Base-by-base conservation (phyloP, 257 asterid genomes). In the Gentiana macrophylla region DNA sequence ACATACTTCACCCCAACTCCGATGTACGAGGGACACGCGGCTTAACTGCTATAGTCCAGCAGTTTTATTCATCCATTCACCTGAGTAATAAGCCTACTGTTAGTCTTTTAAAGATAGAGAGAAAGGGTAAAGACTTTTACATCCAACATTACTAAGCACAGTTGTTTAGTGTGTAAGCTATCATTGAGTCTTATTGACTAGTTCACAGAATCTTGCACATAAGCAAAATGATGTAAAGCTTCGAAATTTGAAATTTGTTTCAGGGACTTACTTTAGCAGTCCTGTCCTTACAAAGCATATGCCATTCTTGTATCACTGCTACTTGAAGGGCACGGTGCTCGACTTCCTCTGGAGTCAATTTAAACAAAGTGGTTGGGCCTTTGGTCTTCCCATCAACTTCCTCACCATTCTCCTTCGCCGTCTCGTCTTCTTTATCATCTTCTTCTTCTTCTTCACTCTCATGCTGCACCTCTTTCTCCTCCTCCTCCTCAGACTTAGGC, bases 301-400 rank as follows among this genome's bases (percentile, higher is more conserved):
- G 88, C 96, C 96, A 88, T 68, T 88, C 93, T 55, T 84, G 96
- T 51, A 88, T 64, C 36, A 88, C 85, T 32, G 96, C 87, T 24
- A 81, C 65, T 69, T 88, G 96, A 63, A 88, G 84, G 54, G 96
- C 96, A 35, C 96, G 83, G 66, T 80, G 93, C 72, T 84, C 96
- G 1, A 79, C 94, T 61, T 84, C 96, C 75, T 82, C 94, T 2
- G 94, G 72, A 6, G 88, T 79, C 48, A 84, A 67, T 62, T 88
- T 77, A 37, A 76, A 82, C 79, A 84, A 62, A 0, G 93, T 88
- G 1, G 87, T 71, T 13, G 80, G 80, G 8, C 86, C 85, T 66
- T 84, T 82, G 1, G 61, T 62, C 65, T 79, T 72, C 35, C 66
- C 86, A 13, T 71, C 83, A 24, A 24, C 24, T 55, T 73, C 84